These are phyloP conservation scores for Clausena lansium DNA, from an alignment of 345 rosid species.

Conservation along the genomic window DNA sequence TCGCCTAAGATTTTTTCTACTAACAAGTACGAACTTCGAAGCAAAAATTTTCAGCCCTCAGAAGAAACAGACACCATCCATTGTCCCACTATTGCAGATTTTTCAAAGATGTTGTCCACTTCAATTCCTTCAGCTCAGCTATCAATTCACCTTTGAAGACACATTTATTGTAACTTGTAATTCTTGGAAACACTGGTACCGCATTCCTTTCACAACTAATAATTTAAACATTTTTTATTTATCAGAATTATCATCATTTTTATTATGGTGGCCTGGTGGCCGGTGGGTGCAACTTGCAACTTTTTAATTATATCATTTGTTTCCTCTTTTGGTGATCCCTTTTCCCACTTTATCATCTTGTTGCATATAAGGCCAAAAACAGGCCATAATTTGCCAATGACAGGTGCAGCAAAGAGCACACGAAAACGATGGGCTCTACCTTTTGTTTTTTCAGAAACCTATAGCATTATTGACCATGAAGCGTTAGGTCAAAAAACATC, in stretches of 20 bases:
- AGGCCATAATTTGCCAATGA: neutral
- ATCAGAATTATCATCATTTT: neutral
- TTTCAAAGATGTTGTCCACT: conserved; percentile 5
- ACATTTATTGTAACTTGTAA: neutral
- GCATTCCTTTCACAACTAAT: neutral
- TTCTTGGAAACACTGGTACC: neutral
- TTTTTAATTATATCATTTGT: neutral
- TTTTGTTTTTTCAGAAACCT: too few species aligned
- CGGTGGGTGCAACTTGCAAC: neutral
- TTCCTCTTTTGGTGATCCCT: neutral
- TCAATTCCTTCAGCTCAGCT: neutral
- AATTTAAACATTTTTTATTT: neutral
- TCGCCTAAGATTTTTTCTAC: too few species aligned
- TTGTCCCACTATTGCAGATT: neutral
- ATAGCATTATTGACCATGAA: neutral
- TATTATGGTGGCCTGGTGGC: neutral
- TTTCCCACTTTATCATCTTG: neutral
- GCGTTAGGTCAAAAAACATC: too few species aligned
- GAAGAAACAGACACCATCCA: neutral
- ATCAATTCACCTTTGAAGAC: neutral
- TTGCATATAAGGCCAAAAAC: neutral
- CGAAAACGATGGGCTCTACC: neutral
- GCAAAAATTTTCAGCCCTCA: neutral
- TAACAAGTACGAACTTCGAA: neutral
- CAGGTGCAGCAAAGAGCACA: neutral